Evolutionary conservation across 2,329 filamentous ascomycete genomes (phyloP).

Genomic region (Zymoseptoria tritici): DNA sequence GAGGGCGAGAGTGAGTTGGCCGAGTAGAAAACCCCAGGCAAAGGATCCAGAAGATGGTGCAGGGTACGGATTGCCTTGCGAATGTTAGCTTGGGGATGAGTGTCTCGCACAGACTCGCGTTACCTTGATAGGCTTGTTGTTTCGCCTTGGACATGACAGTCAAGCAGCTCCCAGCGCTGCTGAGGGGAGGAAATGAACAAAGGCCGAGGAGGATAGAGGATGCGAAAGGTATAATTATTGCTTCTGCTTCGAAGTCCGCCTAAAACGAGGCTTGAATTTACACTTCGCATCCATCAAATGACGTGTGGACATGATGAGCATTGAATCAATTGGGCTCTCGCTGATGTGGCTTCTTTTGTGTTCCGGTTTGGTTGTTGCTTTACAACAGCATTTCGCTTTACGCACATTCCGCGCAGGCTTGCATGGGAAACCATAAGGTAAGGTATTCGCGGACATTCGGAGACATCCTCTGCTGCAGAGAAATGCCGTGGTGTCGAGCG

Average conservation of each 20-base stretch:
- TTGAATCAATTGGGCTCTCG: no score
- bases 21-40: conserved; percentile 39
- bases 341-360: no score
- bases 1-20: neutral
- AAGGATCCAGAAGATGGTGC: conserved; percentile 52
- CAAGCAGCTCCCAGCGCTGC: neutral
- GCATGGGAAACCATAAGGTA: no score
- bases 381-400: neutral
- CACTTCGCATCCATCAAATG: neutral
- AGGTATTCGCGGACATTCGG: no score
- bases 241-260: neutral
- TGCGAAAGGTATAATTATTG: neutral
- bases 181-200: neutral
- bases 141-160: conserved; percentile 30
- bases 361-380: no score
- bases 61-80: conserved; percentile 17
- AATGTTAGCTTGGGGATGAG: conserved; percentile 7
- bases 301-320: no score
- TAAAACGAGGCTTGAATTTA: neutral
- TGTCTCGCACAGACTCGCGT: neutral
- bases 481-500: no score
- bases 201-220: neutral
- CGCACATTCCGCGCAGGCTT: neutral
- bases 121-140: conserved; percentile 25
- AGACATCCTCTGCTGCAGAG: no score